Conservation (phyloP, 306 rosid species). For the Fragaria iinumae region DNA sequence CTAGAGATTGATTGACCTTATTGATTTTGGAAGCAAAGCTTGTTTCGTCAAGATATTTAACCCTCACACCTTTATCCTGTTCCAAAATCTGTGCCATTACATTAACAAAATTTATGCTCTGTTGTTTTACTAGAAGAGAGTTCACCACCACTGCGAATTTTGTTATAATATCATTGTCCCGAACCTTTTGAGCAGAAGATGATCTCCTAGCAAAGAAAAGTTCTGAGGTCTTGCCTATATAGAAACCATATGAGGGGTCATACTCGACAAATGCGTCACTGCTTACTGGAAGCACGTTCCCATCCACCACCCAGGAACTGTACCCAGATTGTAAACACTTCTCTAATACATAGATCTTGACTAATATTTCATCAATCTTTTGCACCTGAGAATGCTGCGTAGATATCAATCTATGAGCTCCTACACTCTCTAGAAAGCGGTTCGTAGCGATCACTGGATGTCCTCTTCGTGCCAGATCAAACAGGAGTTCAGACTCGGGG, state of each 20-base stretch:
- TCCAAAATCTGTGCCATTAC: conserved; percentile 35
- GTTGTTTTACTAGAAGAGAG: conserved; percentile 38
- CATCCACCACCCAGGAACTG: conserved; percentile 59
- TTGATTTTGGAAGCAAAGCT: conserved; percentile 27
- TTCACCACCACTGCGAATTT: conserved; percentile 37
- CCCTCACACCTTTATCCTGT: conserved; percentile 27
- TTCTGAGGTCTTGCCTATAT: conserved; percentile 45
- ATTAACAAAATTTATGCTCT: conserved; percentile 39
- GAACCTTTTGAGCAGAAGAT: conserved; percentile 44
- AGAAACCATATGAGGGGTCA: conserved; percentile 39
- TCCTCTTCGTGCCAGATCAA: conserved; percentile 83
- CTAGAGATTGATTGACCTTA: conserved; percentile 34
- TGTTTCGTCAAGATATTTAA: conserved; percentile 34
- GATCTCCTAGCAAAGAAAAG: conserved; percentile 56
- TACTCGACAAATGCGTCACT: conserved; percentile 35
- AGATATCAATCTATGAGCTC: conserved; percentile 36
- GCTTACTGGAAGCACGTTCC: conserved; percentile 54
- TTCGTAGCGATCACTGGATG: conserved; percentile 60
- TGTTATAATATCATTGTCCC: conserved; percentile 38
- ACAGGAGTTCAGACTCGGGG: conserved; percentile 52
- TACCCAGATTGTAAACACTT: conserved; percentile 54
- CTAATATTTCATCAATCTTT: conserved; percentile 42
- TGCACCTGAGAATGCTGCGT: conserved; percentile 37
- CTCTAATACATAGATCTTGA: conserved; percentile 46
- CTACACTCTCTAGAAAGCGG: conserved; percentile 46